phyloP scores from a whole-genome alignment of 495 filamentous ascomycete species.

The Podospora fimiseda region DNA sequence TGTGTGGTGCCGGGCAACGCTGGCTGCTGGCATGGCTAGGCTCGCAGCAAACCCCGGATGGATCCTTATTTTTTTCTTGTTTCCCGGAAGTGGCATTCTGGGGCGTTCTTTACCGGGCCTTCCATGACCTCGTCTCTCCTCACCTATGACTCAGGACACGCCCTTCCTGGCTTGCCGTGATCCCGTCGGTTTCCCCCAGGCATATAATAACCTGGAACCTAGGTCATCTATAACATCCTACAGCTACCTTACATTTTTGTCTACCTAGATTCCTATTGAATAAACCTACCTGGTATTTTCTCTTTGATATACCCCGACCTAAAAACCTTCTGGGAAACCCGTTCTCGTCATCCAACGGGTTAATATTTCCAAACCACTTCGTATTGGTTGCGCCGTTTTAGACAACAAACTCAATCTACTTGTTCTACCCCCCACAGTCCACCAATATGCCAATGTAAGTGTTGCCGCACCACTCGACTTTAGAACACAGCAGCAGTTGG shows the following conservation, averaged over 20 bases:
- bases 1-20: not conserved
- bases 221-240: not conserved
- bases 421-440: constrained; percentile 1
- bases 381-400: too few species aligned
- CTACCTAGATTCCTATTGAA: not conserved
- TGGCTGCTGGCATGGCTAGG: not conserved
- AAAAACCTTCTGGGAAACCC: not conserved
- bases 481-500: not conserved
- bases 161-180: not conserved
- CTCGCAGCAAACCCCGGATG: not conserved
- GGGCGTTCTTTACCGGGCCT: constrained; percentile 1
- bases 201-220: not conserved
- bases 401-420: too few species aligned
- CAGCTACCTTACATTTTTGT: not conserved
- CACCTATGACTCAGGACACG: constrained; percentile 19
- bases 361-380: too few species aligned
- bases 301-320: not conserved
- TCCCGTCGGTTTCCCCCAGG: not conserved
- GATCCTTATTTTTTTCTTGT: constrained; percentile 9
- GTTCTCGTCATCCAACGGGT: too few species aligned
- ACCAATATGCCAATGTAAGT: constrained; percentile 35
- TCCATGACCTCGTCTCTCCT: not conserved
- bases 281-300: too few species aligned
- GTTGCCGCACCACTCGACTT: not conserved
- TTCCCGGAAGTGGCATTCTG: constrained; percentile 5